Base-by-base conservation (phyloP, 2,329 filamentous ascomycete species). In the Pezicula carpinea region DNA sequence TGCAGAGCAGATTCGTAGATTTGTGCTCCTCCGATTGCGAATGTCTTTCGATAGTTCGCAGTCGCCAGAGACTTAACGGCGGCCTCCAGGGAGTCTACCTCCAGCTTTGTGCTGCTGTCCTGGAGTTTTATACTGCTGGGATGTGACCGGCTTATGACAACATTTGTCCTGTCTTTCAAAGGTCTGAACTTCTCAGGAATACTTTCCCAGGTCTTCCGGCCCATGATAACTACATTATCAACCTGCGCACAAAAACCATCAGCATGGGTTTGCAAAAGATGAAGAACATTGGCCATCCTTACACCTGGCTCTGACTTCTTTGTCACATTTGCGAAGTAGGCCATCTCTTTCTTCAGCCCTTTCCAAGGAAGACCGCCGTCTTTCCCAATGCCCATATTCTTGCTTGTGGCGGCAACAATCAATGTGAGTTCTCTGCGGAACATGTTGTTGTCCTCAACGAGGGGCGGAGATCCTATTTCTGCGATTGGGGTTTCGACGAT, bases 201-300 rank as follows among this genome's bases (percentile, higher is more conserved):
- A 54, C 83, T 89, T 44, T 95, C 89, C 85, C 92, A 99, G 0
- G 93, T 99, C 69, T 95, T 96, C 62, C 93, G 87, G 50, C 93
- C 93, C 93, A 99, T 99, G 57, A 99, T 85, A 43, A 97, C 88
- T 15, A 88, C 87, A 66, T 91, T 92, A 1, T 23, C 38, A 22
- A 3, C 15, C 19, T 19, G 1, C 8, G 21, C 13, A 11, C n/a
- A 26, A 8, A 23, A 40, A 13, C 1, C 15, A 18, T 39, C n/a
- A 39, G 21, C 5, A 14, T 13, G 2, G 10, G 7, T 19, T 38
- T 21, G 17, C n/a, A n/a, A n/a, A n/a, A 34, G 14, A 34, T 13
- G 17, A 6, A 34, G 32, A 34, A 13, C 32, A n/a, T 34, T 34
- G 2, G 32, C 7, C 29, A 32, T 32, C 29, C 29, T 8, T 53